Percentiles rank a stretch among this genome's conserved stretches.
These are phyloP conservation scores for Pisolithus marmoratus DNA, from an alignment of 768 basidiomycete species.

Conservation along the genomic window DNA sequence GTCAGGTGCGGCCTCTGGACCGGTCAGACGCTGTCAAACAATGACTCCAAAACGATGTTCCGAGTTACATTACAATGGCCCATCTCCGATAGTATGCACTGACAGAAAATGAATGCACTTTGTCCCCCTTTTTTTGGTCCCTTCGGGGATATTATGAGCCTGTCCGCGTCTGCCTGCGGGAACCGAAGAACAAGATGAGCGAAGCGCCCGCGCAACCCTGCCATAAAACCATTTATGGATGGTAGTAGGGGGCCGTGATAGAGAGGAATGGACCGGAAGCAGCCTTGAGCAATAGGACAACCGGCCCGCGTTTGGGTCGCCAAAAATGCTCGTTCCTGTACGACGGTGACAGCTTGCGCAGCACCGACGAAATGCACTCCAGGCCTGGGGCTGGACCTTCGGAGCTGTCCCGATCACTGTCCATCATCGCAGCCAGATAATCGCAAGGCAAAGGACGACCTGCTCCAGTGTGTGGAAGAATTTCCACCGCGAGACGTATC, in stretches of 20 bases:
- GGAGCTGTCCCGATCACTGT: neutral
- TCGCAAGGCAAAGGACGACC: neutral
- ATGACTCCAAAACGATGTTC: neutral
- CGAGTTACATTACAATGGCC: neutral
- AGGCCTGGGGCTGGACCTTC: neutral
- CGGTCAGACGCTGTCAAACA: neutral
- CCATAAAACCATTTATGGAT: neutral
- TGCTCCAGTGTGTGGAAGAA: neutral
- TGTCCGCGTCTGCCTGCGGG: neutral
- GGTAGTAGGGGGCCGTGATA: neutral
- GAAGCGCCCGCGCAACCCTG: neutral
- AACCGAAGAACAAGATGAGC: neutral
- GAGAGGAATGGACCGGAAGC: no score
- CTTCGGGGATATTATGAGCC: neutral
- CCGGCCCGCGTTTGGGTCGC: no score
- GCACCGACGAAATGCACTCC: neutral
- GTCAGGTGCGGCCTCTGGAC: neutral
- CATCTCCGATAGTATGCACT: neutral
- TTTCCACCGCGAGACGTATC: neutral
- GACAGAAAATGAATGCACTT: neutral
- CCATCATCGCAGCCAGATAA: neutral
- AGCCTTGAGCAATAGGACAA: no score
- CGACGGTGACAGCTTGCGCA: neutral
- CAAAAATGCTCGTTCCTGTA: no score
- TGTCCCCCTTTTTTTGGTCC: neutral